Conservation (phyloP, 2,329 filamentous ascomycete species). For the Paraconiothyrium sp. region DNA sequence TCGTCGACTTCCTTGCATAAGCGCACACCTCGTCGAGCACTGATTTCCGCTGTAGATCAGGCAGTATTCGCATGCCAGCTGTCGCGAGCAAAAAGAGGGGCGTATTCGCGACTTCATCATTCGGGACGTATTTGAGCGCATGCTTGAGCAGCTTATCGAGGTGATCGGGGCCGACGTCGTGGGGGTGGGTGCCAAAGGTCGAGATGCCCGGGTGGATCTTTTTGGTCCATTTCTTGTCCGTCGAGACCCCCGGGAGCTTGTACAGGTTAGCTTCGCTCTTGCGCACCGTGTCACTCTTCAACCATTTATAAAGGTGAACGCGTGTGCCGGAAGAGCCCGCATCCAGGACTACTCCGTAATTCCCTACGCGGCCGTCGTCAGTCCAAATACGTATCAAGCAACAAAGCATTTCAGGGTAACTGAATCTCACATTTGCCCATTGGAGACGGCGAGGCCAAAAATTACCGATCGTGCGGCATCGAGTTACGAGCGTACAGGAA, state of each 20-base stretch:
- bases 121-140: constrained; percentile 80
- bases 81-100: constrained; percentile 96
- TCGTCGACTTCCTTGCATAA: constrained; percentile 79
- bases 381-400: constrained; percentile 24
- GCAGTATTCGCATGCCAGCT: constrained; percentile 90
- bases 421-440: constrained; percentile 53
- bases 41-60: constrained; percentile 74
- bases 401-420: constrained; percentile 29
- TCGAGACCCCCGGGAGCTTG: constrained; percentile 80
- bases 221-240: constrained; percentile 87
- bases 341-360: constrained; percentile 95
- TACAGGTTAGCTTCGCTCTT: constrained; percentile 68
- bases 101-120: constrained; percentile 79
- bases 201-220: constrained; percentile 95
- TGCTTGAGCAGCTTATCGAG: constrained; percentile 82
- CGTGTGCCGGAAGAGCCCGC: constrained; percentile 97
- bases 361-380: constrained; percentile 56
- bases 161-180: constrained; percentile 82
- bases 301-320: constrained; percentile 93
- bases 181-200: constrained; percentile 81
- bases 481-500: constrained; percentile 28
- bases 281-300: constrained; percentile 75
- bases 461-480: constrained; percentile 36
- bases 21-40: constrained; percentile 82
- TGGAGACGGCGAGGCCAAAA: constrained; percentile 32